These are phyloP conservation scores for Cucurbita argyrosperma DNA, from an alignment of 306 rosid genomes.

Conservation along the genomic window DNA sequence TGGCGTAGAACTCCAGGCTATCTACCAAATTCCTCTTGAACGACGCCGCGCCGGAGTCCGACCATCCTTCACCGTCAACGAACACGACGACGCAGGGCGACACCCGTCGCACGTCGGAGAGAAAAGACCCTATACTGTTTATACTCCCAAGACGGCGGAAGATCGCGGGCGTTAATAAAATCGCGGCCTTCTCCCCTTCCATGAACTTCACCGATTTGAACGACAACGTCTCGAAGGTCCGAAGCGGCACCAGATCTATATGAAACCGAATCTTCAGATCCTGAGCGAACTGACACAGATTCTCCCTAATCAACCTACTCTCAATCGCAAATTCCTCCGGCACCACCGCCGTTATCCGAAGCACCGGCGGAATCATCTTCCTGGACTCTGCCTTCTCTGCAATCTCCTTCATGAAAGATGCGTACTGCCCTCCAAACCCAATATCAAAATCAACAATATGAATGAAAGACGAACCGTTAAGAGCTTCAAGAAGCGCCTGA, in stretches of 20 bases:
- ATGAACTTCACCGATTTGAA: conserved; percentile 49
- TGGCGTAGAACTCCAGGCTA: conserved; percentile 46
- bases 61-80: conserved; percentile 56
- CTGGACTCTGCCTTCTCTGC: conserved; percentile 37
- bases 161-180: conserved; percentile 48
- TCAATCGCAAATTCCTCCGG: conserved; percentile 56
- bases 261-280: conserved; percentile 57
- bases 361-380: conserved; percentile 22
- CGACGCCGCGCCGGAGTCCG: conserved; percentile 31
- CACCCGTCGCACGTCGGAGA: conserved; percentile 33
- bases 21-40: conserved; percentile 46
- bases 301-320: conserved; percentile 38
- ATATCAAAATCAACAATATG: conserved; percentile 78
- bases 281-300: conserved; percentile 56
- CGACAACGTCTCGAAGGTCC: conserved; percentile 40
- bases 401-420: conserved; percentile 72
- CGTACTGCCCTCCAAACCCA: conserved; percentile 73
- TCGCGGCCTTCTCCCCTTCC: conserved; percentile 59
- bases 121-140: conserved; percentile 16
- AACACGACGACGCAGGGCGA: conserved; percentile 58
- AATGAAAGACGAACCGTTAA: conserved; percentile 30
- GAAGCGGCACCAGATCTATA: conserved; percentile 34
- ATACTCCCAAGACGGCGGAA: conserved; percentile 41
- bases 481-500: conserved; percentile 71
- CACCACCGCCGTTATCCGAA: conserved; percentile 59